Evolutionary conservation across 306 rosid genomes (phyloP).

Genomic region (Crotalaria pallida): DNA sequence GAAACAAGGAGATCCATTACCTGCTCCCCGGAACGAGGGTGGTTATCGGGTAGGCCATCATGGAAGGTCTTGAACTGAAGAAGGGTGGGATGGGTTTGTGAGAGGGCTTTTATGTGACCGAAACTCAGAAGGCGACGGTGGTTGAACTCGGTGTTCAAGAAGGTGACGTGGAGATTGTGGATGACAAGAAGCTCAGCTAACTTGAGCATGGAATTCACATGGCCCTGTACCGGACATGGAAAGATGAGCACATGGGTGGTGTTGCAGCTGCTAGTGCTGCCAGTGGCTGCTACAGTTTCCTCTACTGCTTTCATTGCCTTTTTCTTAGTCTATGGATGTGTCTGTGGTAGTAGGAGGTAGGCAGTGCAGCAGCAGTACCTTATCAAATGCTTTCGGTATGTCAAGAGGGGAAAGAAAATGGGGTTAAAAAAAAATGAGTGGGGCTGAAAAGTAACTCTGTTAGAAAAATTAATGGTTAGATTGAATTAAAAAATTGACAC

Average conservation of each 20-base stretch:
- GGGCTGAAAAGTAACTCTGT: no score
- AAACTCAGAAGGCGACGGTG: conserved; percentile 26
- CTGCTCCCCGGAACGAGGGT: conserved; percentile 19
- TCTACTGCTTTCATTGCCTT: neutral
- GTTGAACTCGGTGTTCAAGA: conserved; percentile 34
- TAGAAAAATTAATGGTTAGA: no score
- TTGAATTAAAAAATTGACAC: no score
- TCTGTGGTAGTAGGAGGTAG: no score
- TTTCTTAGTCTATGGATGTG: no score
- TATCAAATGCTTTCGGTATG: no score
- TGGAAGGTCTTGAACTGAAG: conserved; percentile 40
- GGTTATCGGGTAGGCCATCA: conserved; percentile 22
- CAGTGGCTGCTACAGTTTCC: neutral
- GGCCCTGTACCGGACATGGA: conserved; percentile 35
- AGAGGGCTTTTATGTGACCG: conserved; percentile 16
- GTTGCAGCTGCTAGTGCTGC: no score
- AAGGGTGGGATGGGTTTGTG: conserved; percentile 24
- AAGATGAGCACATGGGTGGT: conserved; percentile 30
- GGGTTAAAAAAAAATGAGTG: no score
- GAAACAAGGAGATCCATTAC: neutral
- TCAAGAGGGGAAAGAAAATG: no score
- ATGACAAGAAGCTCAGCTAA: conserved; percentile 44
- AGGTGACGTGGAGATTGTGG: conserved; percentile 28
- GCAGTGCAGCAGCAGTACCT: no score
- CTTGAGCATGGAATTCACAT: conserved; percentile 44